Conservation (phyloP, 805 yeast genomes). For the Candida anglica region DNA sequence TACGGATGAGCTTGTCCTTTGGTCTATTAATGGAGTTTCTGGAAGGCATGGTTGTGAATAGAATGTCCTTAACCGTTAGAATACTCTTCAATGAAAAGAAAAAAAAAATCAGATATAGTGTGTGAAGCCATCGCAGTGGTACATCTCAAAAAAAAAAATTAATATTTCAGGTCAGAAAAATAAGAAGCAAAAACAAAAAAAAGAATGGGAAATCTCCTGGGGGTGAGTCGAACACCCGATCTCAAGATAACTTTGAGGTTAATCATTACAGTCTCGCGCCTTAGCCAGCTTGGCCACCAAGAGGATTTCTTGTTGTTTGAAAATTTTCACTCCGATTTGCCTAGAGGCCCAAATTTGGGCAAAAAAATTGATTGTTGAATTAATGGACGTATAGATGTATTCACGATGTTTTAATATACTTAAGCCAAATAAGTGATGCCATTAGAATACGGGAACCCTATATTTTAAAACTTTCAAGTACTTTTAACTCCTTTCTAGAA, state of each 20-base stretch:
- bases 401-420: too few species aligned
- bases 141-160: constrained; percentile 2
- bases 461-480: too few species aligned
- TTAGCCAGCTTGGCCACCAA: constrained; percentile 49
- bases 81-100: not conserved
- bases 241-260: constrained; percentile 40
- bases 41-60: constrained; percentile 57
- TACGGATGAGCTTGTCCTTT: constrained; percentile 50
- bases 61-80: not conserved
- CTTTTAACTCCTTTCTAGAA: too few species aligned
- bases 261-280: constrained; percentile 45
- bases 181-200: too few species aligned
- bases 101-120: not conserved
- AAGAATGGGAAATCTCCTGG: constrained; percentile 44
- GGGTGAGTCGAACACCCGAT: constrained; percentile 50
- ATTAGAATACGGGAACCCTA: too few species aligned
- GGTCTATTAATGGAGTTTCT: constrained; percentile 82
- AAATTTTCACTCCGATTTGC: too few species aligned
- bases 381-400: too few species aligned
- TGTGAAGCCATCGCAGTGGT: constrained; percentile 4
- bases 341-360: too few species aligned
- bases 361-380: too few species aligned
- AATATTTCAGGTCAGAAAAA: not conserved
- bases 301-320: constrained; percentile 16
- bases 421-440: too few species aligned